These are phyloP conservation scores for Sparassis latifolia DNA, from an alignment of 1,284 basidiomycete species.

Conservation along the genomic window DNA sequence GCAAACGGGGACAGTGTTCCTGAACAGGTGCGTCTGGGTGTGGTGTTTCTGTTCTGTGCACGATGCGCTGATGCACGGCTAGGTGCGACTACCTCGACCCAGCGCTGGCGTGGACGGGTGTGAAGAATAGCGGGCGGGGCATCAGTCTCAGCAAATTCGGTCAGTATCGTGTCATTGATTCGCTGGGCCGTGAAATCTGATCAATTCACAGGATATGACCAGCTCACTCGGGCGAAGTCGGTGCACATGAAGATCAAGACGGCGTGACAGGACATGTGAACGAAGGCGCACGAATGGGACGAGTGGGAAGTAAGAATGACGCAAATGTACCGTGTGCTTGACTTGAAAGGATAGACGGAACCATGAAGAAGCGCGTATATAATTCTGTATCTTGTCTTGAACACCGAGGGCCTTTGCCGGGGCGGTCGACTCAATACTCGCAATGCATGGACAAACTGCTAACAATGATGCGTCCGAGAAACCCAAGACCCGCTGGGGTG, in stretches of 20 bases:
- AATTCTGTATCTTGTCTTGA: no score
- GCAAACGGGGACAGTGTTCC: conserved; percentile 87
- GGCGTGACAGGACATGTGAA: background rate
- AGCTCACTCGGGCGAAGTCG: conserved; percentile 69
- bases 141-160: conserved; percentile 86
- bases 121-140: conserved; percentile 89
- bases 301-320: no score
- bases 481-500: background rate
- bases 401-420: no score
- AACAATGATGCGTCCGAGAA: background rate
- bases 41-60: background rate
- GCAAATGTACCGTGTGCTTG: no score
- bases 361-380: no score
- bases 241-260: conserved; percentile 75
- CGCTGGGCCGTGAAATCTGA: no score
- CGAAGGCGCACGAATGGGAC: no score
- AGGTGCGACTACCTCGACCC: conserved; percentile 88
- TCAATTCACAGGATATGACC: conserved; percentile 58
- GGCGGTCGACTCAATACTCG: no score
- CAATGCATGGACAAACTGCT: no score
- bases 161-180: conserved; percentile 29
- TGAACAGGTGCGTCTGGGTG: conserved; percentile 60
- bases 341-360: no score
- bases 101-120: conserved; percentile 89
- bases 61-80: background rate